Conservation (phyloP, 1,139 yeast genomes). For the Yamadazyma triangularis region DNA sequence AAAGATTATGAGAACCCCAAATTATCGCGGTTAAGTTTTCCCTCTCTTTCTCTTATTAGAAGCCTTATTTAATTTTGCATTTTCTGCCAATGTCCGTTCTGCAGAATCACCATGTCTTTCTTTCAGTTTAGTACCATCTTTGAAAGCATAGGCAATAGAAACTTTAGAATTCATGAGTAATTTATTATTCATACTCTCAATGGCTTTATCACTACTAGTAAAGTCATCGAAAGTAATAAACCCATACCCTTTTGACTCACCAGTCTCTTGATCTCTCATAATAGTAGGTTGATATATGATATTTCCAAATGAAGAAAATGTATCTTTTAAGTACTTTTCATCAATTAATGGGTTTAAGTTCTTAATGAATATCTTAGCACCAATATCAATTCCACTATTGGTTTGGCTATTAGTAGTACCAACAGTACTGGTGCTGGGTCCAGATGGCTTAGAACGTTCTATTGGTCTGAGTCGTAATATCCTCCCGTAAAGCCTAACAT, state of each 20-base stretch:
- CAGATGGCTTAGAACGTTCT: slow-evolving; percentile 7
- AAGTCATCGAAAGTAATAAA: slow-evolving; percentile 59
- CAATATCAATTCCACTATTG: slow-evolving; percentile 39
- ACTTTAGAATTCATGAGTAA: slow-evolving; percentile 65
- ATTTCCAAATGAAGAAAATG: slow-evolving; percentile 71
- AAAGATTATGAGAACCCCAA: too few species aligned
- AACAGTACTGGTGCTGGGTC: slow-evolving; percentile 1
- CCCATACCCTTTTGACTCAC: slow-evolving; percentile 60
- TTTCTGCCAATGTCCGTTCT: slow-evolving; percentile 69
- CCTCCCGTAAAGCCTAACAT: slow-evolving; percentile 62
- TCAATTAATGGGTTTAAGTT: slow-evolving; percentile 70
- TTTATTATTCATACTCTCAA: slow-evolving; percentile 65
- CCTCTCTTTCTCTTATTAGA: slow-evolving; percentile 3
- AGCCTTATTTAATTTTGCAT: slow-evolving; percentile 44
- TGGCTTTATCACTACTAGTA: slow-evolving; percentile 67
- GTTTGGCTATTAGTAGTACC: background rate
- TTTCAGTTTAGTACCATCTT: slow-evolving; percentile 40
- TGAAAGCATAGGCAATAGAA: slow-evolving; percentile 66
- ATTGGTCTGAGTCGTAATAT: slow-evolving; percentile 44
- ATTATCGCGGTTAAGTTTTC: too few species aligned
- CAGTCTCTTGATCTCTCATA: slow-evolving; percentile 42
- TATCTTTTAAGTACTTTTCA: slow-evolving; percentile 49
- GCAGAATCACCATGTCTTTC: slow-evolving; percentile 73
- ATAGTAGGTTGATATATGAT: slow-evolving; percentile 51
- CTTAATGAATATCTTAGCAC: slow-evolving; percentile 74